Base-by-base conservation (phyloP, 805 yeast genomes). In the Candida awuae region DNA sequence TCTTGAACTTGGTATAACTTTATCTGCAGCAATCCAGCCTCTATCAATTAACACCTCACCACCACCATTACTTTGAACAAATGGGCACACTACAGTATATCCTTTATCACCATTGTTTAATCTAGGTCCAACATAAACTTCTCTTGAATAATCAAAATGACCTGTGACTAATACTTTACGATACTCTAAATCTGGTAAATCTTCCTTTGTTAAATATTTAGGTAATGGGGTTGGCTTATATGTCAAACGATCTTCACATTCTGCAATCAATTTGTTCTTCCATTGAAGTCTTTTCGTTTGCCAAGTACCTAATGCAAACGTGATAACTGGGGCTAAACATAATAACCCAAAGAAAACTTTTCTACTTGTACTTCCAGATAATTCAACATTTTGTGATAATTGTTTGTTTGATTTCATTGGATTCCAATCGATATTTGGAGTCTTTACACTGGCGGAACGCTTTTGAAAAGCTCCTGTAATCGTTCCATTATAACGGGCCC, bases 241-340 rank as follows among this genome's bases (percentile, higher is more conserved):
- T 0, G 88, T 77, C 49, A 92, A 63, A 46, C 88, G 66, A 52
- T 84, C 86, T 58, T 92, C 97, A 52, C 90, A 79, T 16, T 73
- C 71, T 3, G 94, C 80, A 44, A 92, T 82, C 45, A 92, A 67
- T 45, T 79, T 74, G 18, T 78, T 82, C 58, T 92, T 92, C 98
- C 98, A 92, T 44, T 74, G 68, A 35, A 92, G 63, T 47, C 98
- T 69, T 50, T 75, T 67, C 33, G 84, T 77, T 63, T 92, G 98
- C 98, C 98, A 92, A 40, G 87, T 73, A 2, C 97, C 98, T 32
- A 92, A 64, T 34, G 78, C 80, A 56, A 90, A 84, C 9, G 95
- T 76, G 3, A 87, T 70, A 1, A 87, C 68, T 0, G 98, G 98
- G 80, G 94, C 90, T 16, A 90, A 74, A 21, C 77, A 70, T 31